Evolutionary conservation across 208 protist species (phyloP).

Genomic region (Trypanosoma melophagium): DNA sequence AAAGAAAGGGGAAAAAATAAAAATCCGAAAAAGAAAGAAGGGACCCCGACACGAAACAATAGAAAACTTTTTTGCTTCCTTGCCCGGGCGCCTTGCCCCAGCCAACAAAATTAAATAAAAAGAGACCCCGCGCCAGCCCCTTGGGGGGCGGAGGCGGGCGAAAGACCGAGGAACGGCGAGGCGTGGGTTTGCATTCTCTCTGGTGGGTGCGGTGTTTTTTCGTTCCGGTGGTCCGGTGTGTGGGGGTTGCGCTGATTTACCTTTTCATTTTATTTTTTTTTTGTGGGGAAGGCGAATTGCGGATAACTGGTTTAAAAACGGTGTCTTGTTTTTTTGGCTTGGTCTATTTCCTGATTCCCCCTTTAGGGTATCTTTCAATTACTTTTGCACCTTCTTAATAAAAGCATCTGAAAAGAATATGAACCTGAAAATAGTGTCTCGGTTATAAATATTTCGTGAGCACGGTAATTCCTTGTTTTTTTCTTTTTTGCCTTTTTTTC

Average conservation of each 20-base stretch:
- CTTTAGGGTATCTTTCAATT: too few species aligned
- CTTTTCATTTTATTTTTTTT: background rate
- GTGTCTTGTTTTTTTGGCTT: slow-evolving; percentile 7
- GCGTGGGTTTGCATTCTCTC: background rate
- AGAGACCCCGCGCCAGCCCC: slow-evolving; percentile 1
- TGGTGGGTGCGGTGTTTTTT: background rate
- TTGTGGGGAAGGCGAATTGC: too few species aligned
- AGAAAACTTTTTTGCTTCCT: background rate
- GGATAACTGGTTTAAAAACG: background rate
- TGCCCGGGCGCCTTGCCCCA: background rate
- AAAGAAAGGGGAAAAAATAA: slow-evolving; percentile 10
- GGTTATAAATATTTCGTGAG: too few species aligned
- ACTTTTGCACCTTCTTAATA: too few species aligned
- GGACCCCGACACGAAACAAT: slow-evolving; percentile 14
- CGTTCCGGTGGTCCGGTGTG: too few species aligned
- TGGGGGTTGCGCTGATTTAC: too few species aligned
- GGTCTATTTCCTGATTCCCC: background rate
- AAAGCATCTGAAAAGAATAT: too few species aligned
- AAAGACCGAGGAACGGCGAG: background rate
- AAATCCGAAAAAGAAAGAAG: slow-evolving; percentile 25
- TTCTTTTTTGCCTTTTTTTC: background rate
- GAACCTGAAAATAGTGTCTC: too few species aligned
- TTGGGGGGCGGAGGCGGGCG: background rate
- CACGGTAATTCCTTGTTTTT: background rate
- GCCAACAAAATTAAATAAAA: background rate